phyloP scores from a whole-genome alignment of 805 yeast species.

The Candida schatavii region DNA sequence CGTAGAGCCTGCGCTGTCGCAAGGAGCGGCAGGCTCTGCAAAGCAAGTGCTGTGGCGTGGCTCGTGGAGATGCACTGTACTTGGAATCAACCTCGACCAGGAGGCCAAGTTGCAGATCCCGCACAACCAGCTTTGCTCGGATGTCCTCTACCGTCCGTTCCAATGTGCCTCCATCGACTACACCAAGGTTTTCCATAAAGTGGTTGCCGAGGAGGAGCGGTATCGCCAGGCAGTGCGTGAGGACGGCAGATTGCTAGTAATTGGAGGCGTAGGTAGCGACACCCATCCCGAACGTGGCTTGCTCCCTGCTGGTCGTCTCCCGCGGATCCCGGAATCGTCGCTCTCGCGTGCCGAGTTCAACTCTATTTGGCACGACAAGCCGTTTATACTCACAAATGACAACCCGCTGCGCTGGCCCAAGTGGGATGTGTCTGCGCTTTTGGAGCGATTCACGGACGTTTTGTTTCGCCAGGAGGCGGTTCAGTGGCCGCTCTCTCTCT shows the following conservation, averaged over 20 bases:
- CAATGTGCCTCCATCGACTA: conserved; percentile 76
- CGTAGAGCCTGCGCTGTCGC: not conserved
- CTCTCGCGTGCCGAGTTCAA: conserved; percentile 49
- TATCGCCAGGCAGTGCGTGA: conserved; percentile 22
- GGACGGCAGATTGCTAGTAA: conserved; percentile 5
- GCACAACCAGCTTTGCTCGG: conserved; percentile 63
- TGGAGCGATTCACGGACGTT: conserved; percentile 53
- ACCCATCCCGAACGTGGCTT: conserved; percentile 5
- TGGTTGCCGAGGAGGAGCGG: conserved; percentile 46
- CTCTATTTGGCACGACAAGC: conserved; percentile 45
- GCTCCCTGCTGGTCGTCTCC: conserved; percentile 44
- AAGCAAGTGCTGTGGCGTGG: conserved; percentile 58
- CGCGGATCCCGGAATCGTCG: conserved; percentile 45
- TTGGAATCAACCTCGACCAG: conserved; percentile 29
- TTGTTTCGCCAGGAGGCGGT: conserved; percentile 83
- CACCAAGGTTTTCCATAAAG: conserved; percentile 41
- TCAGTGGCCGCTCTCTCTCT: conserved; percentile 67
- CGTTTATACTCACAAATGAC: conserved; percentile 56
- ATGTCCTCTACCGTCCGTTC: conserved; percentile 75
- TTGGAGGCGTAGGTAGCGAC: not conserved
- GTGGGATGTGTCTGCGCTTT: conserved; percentile 56
- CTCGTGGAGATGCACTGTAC: conserved; percentile 70
- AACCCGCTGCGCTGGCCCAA: conserved; percentile 52
- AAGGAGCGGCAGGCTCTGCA: conserved; percentile 1
- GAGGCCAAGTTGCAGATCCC: conserved; percentile 46